Percentiles rank a stretch among this genome's conserved stretches.
phyloP scores from a whole-genome alignment of 164 flowering plant genomes.

The Hamamelis virginiana region DNA sequence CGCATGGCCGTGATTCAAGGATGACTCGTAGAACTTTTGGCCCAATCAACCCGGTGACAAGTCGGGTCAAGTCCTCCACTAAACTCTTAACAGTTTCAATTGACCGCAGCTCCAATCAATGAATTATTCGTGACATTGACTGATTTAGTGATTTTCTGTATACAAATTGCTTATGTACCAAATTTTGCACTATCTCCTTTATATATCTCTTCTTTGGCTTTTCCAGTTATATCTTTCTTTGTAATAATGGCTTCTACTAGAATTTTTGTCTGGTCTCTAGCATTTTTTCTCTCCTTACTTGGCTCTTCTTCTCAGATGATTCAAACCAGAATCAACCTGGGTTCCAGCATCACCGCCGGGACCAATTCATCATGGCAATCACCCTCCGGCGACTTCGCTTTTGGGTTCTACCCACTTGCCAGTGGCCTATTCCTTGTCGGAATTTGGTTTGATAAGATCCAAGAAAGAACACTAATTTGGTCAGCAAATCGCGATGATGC shows the following conservation, averaged over 20 bases:
- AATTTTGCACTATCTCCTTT: too few relatives aligned
- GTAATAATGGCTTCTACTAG: not conserved
- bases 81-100: too few relatives aligned
- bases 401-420: slow-evolving; percentile 29
- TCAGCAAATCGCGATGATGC: slow-evolving; percentile 31
- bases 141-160: too few relatives aligned
- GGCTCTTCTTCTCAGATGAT: slow-evolving; percentile 10
- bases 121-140: too few relatives aligned
- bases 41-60: too few relatives aligned
- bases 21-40: too few relatives aligned
- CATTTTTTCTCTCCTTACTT: not conserved
- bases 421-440: slow-evolving; percentile 23
- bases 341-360: slow-evolving; percentile 17
- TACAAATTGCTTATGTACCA: too few relatives aligned
- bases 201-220: too few relatives aligned
- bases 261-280: not conserved
- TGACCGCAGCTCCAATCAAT: too few relatives aligned
- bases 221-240: not conserved
- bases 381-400: slow-evolving; percentile 30
- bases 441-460: slow-evolving; percentile 35
- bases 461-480: slow-evolving; percentile 30
- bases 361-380: slow-evolving; percentile 29
- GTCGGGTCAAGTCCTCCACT: too few relatives aligned
- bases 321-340: not conserved
- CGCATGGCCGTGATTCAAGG: too few relatives aligned